Base-by-base conservation (phyloP, 192 early-diverging fungal species). In the Backusella mclennaniae region DNA sequence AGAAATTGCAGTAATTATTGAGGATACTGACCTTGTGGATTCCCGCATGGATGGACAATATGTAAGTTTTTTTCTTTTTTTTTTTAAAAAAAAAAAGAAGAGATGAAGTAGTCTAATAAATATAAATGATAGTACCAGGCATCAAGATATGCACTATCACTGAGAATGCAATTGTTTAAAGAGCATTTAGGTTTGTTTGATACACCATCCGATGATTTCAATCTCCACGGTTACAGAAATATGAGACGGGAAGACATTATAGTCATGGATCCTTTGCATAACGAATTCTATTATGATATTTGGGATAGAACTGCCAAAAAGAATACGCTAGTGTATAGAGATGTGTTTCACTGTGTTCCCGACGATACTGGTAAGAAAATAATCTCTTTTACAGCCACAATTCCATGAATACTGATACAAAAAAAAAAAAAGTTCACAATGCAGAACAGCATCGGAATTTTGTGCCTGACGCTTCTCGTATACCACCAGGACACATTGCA, bases 1-100 rank as follows among this genome's bases (percentile, higher is more conserved):
- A 21, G 96, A 97, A 83, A 91, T 97, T 69, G 96, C 95, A 41
- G 90, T 94, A 78, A 78, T 95, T 26, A 87, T 97, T 9, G 92
- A 93, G 73, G 95, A 97, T 76, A 91, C 91, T 6, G 86, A 92
- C 42, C 83, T 87, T 19, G 84, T 97, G 29, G 75, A 81, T 2
- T 89, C 92, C 0, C 83, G 79, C 3, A 95, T 97, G 94, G 87
- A 92, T 73, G 94, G 93, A 11, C 73, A 87, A 4, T 83, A 86
- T 6, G 84, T 87, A 76, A 81, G 56, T 42, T 14, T 21, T 69
- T 14, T 39, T 14, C 3, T 33, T 33, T 33, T 33, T 33, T 33
- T 33, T 31, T 26, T 26, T 26, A 26, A 26, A 11, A 38, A 39
- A 39, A 8, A 21, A 6, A 12, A 71, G 21, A 63, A 63, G 56